Evolutionary conservation across 495 filamentous ascomycete genomes (phyloP), one percentile per base, ranked within the genome.

Genomic region (Penicillium turbatum): DNA sequence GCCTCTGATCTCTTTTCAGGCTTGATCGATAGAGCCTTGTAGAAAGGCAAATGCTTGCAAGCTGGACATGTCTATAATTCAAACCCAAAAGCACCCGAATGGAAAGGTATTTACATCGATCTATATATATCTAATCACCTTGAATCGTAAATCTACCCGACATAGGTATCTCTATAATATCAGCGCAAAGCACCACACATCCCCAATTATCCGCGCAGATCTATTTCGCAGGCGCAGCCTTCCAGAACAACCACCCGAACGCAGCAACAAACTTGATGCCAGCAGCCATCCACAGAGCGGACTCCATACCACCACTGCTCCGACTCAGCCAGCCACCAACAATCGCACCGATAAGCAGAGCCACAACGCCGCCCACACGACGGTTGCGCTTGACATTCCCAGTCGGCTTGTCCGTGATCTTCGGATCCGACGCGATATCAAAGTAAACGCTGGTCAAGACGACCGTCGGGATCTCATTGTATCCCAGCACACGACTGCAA

Each of bases 391-490:
- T 87, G 1, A 74, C 74, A 55, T 87, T 88, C 48, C 74, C 61
- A 35, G 60, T 67, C 7, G 75, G 68, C 24, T 68, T 67, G 5
- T 63, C 71, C 0, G 76, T 51, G 10, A 86, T 59, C 29, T 73
- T 68, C n/a, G 81, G 78, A 53, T 87, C 81, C 15, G 79, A 81
- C 6, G 81, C 77, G 47, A 89, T 66, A 57, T 88, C 86, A 59
- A 82, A 86, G 53, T 89, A 83, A 17, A 88, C 74, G 50, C 78
- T 86, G 5, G 87, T 90, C 59, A 89, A 66, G 10, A 91, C 87
- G 27, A 85, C 86, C 1, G 84, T 86, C 11, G 87, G 87, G 36
- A 91, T 79, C 66, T 89, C 86, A 51, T 79, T 79, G 56, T 83
- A 81, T 1, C 83, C 83, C 40, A 91, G 65, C 11, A 81, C 63